These are phyloP conservation scores for Botrytis tulipae DNA, from an alignment of 2,329 filamentous ascomycete genomes.

Conservation along the genomic window DNA sequence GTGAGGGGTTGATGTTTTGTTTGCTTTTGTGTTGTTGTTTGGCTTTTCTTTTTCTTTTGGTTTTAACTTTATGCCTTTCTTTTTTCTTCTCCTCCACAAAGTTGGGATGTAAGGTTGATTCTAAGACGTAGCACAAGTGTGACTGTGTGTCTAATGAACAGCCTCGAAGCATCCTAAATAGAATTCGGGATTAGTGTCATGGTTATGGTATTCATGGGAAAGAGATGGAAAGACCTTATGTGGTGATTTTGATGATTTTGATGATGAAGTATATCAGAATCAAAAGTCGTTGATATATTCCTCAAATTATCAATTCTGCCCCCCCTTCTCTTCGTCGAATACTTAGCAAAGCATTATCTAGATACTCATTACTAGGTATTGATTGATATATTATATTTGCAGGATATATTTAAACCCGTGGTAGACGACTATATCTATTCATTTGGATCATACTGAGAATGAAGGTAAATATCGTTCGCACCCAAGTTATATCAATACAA, in stretches of 20 bases:
- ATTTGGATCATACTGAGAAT: neutral
- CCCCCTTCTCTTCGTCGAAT: neutral
- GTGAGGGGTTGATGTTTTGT: neutral
- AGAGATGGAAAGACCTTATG: neutral
- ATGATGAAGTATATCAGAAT: neutral
- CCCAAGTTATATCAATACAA: neutral
- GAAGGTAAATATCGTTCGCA: neutral
- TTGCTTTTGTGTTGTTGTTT: neutral
- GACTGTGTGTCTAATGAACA: neutral
- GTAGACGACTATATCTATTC: neutral
- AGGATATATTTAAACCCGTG: neutral
- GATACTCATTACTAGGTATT: neutral
- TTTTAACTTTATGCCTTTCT: neutral
- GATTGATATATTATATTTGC: neutral
- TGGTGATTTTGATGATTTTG: neutral
- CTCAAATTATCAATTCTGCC: neutral
- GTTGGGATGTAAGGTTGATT: neutral
- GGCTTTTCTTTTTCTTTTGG: neutral
- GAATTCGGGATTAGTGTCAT: neutral
- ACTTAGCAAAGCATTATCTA: neutral
- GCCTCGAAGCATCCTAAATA: neutral
- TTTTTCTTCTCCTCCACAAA: neutral
- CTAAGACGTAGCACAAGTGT: neutral
- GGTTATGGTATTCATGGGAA: neutral
- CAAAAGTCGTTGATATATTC: neutral